A percentile compares a stretch with the other conserved stretches of the same genome.
phyloP scores from a whole-genome alignment of 805 yeast genomes.

The Ogataea nonfermentans region DNA sequence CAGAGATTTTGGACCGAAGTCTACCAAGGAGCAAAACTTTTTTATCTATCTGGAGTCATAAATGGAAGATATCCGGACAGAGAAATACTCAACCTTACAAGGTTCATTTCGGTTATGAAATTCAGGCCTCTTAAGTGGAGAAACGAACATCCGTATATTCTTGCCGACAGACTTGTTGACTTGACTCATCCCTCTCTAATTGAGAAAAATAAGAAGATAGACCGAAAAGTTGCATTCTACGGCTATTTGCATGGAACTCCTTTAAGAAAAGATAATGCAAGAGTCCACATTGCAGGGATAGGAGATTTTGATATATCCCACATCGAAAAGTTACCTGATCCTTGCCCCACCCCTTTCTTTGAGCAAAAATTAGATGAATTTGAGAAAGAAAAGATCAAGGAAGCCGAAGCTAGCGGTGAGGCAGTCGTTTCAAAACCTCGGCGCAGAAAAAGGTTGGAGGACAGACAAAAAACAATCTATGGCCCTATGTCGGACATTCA shows the following conservation, averaged over 20 bases:
- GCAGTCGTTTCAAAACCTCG: constrained; percentile 46
- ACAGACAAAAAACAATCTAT: constrained; percentile 87
- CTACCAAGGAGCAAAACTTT: constrained; percentile 94
- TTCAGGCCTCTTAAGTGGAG: constrained; percentile 99
- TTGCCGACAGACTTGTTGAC: constrained; percentile 88
- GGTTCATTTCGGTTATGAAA: constrained; percentile 96
- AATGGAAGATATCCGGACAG: constrained; percentile 98
- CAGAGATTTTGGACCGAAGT: constrained; percentile 99
- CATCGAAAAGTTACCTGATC: constrained; percentile 92
- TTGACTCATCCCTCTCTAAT: constrained; percentile 87
- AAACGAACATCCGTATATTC: constrained; percentile 92
- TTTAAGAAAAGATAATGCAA: constrained; percentile 60
- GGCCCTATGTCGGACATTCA: constrained; percentile 99
- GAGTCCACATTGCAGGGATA: constrained; percentile 91
- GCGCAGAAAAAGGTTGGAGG: constrained; percentile 89
- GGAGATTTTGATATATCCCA: constrained; percentile 80
- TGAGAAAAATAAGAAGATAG: constrained; percentile 76
- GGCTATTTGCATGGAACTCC: constrained; percentile 97
- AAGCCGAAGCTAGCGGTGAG: constrained; percentile 61
- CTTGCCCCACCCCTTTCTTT: constrained; percentile 95
- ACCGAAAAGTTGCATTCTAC: constrained; percentile 85
- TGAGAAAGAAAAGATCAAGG: constrained; percentile 69
- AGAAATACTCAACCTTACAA: constrained; percentile 84
- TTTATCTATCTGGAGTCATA: constrained; percentile 90
- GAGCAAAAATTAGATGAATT: constrained; percentile 82